phyloP scores from a whole-genome alignment of 2,329 filamentous ascomycete genomes.

The Elsinoe perseae region DNA sequence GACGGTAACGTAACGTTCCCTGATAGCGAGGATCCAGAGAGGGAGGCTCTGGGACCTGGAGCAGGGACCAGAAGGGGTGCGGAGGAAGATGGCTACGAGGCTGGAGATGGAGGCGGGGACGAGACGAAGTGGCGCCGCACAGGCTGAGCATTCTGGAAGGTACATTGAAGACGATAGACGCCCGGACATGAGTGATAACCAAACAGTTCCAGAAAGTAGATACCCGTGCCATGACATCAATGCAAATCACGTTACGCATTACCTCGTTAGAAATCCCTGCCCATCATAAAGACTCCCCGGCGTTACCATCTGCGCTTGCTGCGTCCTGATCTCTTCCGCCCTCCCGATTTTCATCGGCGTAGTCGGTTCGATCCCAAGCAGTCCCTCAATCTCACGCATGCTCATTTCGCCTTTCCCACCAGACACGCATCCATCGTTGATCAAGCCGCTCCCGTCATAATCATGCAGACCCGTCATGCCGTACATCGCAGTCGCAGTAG shows the following conservation, averaged over 20 bases:
- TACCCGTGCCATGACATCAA: background rate
- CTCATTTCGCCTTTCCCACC: background rate
- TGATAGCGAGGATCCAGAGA: constrained; percentile 40
- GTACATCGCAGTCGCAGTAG: background rate
- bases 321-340: background rate
- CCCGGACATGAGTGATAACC: background rate
- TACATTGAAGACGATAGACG: background rate
- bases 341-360: constrained; percentile 14
- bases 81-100: constrained; percentile 33
- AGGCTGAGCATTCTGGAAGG: constrained; percentile 27
- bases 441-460: background rate
- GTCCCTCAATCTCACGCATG: constrained; percentile 5
- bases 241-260: background rate
- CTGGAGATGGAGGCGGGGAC: constrained; percentile 25
- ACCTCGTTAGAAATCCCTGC: constrained; percentile 30
- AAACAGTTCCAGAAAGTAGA: background rate
- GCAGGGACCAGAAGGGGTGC: constrained; percentile 30
- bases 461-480: background rate
- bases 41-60: constrained; percentile 26
- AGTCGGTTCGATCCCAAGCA: background rate
- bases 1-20: constrained; percentile 69
- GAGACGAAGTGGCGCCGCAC: constrained; percentile 50
- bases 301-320: constrained; percentile 30
- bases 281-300: constrained; percentile 42
- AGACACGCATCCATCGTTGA: background rate